Evolutionary conservation across 257 asterid species (phyloP).

Genomic region (Ehretia macrophylla): DNA sequence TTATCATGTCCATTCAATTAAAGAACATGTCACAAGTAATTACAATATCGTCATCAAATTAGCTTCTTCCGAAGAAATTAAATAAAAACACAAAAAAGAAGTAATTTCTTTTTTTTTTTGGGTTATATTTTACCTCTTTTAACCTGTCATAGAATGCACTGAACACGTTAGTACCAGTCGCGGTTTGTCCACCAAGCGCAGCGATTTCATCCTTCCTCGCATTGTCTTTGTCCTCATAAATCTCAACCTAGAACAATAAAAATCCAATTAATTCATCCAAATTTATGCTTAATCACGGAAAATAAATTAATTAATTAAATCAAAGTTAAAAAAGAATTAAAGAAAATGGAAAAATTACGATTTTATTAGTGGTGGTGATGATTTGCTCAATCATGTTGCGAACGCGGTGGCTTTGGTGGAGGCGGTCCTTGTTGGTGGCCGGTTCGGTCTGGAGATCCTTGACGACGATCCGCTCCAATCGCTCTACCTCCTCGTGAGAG

Average conservation of each 20-base stretch:
- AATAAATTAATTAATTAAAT: not conserved
- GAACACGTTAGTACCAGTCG: constrained; percentile 73
- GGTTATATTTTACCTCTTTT: constrained; percentile 55
- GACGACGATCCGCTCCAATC: constrained; percentile 77
- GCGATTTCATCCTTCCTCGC: constrained; percentile 97
- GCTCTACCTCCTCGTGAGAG: constrained; percentile 92
- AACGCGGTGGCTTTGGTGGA: constrained; percentile 86
- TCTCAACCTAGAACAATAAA: constrained; percentile 46
- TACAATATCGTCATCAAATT: too few relatives aligned
- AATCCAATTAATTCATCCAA: constrained; percentile 6
- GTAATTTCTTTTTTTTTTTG: not conserved
- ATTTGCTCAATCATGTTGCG: constrained; percentile 85
- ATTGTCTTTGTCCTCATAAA: constrained; percentile 77
- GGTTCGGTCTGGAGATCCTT: constrained; percentile 96
- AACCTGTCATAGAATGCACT: constrained; percentile 92
- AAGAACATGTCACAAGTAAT: not conserved
- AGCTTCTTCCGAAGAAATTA: not conserved
- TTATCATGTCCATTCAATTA: not conserved
- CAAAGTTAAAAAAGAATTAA: not conserved
- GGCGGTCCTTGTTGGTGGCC: constrained; percentile 72
- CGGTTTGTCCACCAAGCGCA: constrained; percentile 90
- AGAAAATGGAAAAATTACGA: constrained; percentile 29
- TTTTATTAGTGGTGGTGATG: constrained; percentile 56
- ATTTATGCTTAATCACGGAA: not conserved
- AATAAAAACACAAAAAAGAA: not conserved